phyloP scores from a whole-genome alignment of 148 eudicot species.

The Persicaria tinctoria region DNA sequence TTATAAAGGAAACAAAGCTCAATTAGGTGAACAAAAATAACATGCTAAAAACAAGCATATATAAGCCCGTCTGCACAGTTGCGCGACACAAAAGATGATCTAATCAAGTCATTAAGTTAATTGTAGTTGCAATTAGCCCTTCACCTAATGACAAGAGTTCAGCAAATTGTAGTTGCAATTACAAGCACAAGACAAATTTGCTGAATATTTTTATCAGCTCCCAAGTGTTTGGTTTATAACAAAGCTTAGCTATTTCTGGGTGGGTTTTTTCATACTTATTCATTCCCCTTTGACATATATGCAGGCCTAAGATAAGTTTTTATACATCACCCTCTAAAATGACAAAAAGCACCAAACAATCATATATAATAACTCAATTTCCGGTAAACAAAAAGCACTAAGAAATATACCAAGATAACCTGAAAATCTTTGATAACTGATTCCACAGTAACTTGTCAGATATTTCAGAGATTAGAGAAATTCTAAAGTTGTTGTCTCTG shows the following conservation, averaged over 20 bases:
- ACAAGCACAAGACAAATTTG: conserved; percentile 3
- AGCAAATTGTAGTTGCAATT: conserved; percentile 2
- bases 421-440: too few relatives aligned
- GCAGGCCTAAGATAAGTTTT: conserved; percentile 25
- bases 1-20: neutral
- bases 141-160: neutral
- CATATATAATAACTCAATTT: too few relatives aligned
- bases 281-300: conserved; percentile 21
- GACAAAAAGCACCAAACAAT: too few relatives aligned
- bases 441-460: too few relatives aligned
- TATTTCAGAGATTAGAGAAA: too few relatives aligned
- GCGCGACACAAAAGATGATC: conserved; percentile 7
- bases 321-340: conserved; percentile 16
- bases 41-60: conserved; percentile 10
- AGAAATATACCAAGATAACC: too few relatives aligned
- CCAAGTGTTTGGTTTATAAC: neutral
- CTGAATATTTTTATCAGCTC: neutral
- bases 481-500: too few relatives aligned
- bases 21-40: conserved; percentile 10
- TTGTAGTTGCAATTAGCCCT: conserved; percentile 4
- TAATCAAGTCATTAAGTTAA: conserved; percentile 7
- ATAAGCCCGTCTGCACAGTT: neutral
- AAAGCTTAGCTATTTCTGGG: conserved; percentile 1
- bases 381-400: too few relatives aligned
- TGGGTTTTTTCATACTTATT: conserved; percentile 15